phyloP scores from a whole-genome alignment of 805 yeast species.

The Hanseniaspora lachancei region DNA sequence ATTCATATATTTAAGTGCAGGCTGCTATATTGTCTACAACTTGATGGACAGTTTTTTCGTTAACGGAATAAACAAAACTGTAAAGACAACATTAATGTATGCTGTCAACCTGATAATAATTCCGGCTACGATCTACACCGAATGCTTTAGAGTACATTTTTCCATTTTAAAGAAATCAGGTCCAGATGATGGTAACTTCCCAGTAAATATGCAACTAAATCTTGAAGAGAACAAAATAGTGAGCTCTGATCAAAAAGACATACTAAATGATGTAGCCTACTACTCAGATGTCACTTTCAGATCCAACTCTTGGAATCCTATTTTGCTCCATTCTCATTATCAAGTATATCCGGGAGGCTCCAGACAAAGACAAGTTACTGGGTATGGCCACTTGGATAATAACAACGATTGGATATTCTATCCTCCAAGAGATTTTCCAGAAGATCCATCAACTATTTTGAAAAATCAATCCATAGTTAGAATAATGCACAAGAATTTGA shows the following conservation, averaged over 20 bases:
- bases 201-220: slow-evolving; percentile 81
- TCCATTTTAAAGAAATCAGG: slow-evolving; percentile 64
- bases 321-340: slow-evolving; percentile 60
- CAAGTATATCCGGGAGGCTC: slow-evolving; percentile 68
- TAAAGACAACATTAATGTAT: slow-evolving; percentile 1
- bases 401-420: slow-evolving; percentile 61
- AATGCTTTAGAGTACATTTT: slow-evolving; percentile 74
- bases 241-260: slow-evolving; percentile 31
- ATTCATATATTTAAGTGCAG: slow-evolving; percentile 49
- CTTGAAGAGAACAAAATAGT: slow-evolving; percentile 50
- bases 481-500: slow-evolving; percentile 48
- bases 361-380: slow-evolving; percentile 64
- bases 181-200: slow-evolving; percentile 84
- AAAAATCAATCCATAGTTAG: slow-evolving; percentile 51
- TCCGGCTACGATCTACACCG: slow-evolving; percentile 57
- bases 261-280: slow-evolving; percentile 50
- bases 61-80: slow-evolving; percentile 65
- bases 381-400: slow-evolving; percentile 60
- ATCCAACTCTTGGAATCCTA: slow-evolving; percentile 65
- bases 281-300: slow-evolving; percentile 36
- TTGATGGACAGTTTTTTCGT: slow-evolving; percentile 32
- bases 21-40: slow-evolving; percentile 45
- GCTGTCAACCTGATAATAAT: slow-evolving; percentile 45
- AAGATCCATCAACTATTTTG: slow-evolving; percentile 26
- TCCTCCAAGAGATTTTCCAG: slow-evolving; percentile 31